Evolutionary conservation across 345 rosid species (phyloP).

Genomic region (Lenwebbia sp.): DNA sequence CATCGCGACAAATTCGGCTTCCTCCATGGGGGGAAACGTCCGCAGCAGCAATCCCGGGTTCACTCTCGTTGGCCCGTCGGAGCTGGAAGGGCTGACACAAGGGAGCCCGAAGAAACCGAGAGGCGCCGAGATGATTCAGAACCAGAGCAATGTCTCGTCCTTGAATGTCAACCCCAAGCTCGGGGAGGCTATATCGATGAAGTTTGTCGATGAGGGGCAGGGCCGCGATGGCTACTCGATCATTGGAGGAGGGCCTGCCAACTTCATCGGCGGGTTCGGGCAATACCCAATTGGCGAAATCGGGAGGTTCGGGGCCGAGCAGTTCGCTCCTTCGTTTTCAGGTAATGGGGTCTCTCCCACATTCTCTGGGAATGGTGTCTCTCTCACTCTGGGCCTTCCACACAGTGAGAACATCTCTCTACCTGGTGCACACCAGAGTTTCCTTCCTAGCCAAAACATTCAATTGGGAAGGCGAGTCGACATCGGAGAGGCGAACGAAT

Average conservation of each 20-base stretch:
- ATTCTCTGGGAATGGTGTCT: conserved; percentile 73
- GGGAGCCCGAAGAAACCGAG: conserved; percentile 76
- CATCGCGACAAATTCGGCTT: conserved; percentile 33
- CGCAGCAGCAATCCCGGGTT: conserved; percentile 42
- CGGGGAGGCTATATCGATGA: conserved; percentile 31
- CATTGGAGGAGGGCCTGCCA: conserved; percentile 53
- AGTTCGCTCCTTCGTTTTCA: conserved; percentile 56
- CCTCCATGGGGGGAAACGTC: conserved; percentile 28
- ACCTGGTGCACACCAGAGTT: conserved; percentile 59
- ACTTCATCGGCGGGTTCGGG: conserved; percentile 75
- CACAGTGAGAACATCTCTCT: conserved; percentile 78
- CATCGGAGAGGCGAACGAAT: conserved; percentile 55
- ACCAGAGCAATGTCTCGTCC: conserved; percentile 27
- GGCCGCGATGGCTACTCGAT: conserved; percentile 67
- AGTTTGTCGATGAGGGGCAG: conserved; percentile 50
- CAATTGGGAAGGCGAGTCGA: conserved; percentile 76
- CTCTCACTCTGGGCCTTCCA: conserved; percentile 86
- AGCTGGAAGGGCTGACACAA: conserved; percentile 65
- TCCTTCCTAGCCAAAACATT: conserved; percentile 69
- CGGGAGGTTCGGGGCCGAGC: conserved; percentile 70
- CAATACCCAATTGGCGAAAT: conserved; percentile 86
- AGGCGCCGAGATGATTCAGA: conserved; percentile 39
- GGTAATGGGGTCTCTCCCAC: conserved; percentile 87
- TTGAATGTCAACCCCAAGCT: conserved; percentile 37
- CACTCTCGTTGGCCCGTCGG: conserved; percentile 49